Base-by-base conservation (phyloP, 257 asterid genomes). In the Ilex asprella region DNA sequence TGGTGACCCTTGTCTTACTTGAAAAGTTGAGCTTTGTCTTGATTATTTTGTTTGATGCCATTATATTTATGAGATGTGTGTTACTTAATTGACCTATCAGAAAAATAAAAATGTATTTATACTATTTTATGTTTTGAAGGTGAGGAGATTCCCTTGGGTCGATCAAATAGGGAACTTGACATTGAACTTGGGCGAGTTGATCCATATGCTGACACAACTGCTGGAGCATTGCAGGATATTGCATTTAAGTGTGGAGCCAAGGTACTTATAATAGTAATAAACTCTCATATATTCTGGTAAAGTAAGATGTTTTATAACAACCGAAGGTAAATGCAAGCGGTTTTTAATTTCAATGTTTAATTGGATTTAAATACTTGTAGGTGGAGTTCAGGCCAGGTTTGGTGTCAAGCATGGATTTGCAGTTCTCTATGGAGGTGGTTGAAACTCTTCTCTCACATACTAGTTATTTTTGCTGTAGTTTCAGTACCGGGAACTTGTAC, bases 201-300 rank as follows among this genome's bases (percentile, higher is more conserved):
- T 68, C 84, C 86, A 61, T 79, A 64, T 67, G 61, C 80, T 27
- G 96, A 89, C 65, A 75, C 95, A 12, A 76, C 78, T 56, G 73
- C 72, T 63, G 94, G 75, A 67, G 96, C 78, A 50, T 79, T 93
- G 49, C 92, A 81, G 60, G 94, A 93, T 59, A 93, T 93, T 65
- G 99, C 97, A 59, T 66, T 72, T 10, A 85, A 81, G 79, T 93
- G 97, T 77, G 93, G 97, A 74, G 64, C 95, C 35, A 89, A 87
- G 96, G 97, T 92, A 78, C 30, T 35, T 35, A 35, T 35, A 3
- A 35, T 35, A 35, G 8, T 35, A 35, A 35, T 35, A 35, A 35
- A 8, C 41, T 35, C 41, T 35, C 41, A 35, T 8, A 35, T 35
- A 3, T 35, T 35, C 41, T 4, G 8, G 5, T 4, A 35, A 35